Base-by-base conservation (phyloP, 2,329 filamentous ascomycete genomes). In the Aureobasidium sp. region DNA sequence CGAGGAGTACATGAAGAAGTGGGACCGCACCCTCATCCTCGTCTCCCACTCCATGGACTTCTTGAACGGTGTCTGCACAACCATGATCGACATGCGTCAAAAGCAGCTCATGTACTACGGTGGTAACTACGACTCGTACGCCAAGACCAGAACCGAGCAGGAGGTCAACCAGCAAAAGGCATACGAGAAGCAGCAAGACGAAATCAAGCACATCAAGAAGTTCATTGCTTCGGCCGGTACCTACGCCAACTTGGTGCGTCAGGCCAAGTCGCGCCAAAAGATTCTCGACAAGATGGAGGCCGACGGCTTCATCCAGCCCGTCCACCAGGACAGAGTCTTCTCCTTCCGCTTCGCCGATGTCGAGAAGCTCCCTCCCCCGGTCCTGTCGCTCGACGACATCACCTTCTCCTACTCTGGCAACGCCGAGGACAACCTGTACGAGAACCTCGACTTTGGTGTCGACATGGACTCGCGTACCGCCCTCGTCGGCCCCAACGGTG, bases 201-300 rank as follows among this genome's bases (percentile, higher is more conserved):
- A 99, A 82, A 99, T 99, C 76, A 84, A 87, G 69, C 95, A 99
- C 83, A 99, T 99, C 84, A 97, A 99, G 84, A 97, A 97, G 81
- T 99, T 99, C 84, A 99, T 99, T 76, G 94, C 95, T 73, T 97
- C 93, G 65, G 94, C 94, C 63, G 94, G 95, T 92, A 99, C 94
- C 65, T 99, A 99, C 74, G 94, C 95, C 85, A 99, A 99, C 82
- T 84, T 99, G 82, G 94, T 99, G 74, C 86, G 90, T 77, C 94
- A 99, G 80, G 95, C 95, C 78, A 99, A 99, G 84, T 97, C 94
- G 47, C 87, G 94, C 67, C 94, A 99, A 80, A 99, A 99, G 90
- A 97, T 97, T 77, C 84, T 97, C 68, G 94, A 99, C 85, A 99
- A 99, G 87, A 99, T 99, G 94, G 93, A 97, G 84, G 94, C 95